phyloP scores from a whole-genome alignment of 2,329 filamentous ascomycete species.

The Corynespora cassiicola region DNA sequence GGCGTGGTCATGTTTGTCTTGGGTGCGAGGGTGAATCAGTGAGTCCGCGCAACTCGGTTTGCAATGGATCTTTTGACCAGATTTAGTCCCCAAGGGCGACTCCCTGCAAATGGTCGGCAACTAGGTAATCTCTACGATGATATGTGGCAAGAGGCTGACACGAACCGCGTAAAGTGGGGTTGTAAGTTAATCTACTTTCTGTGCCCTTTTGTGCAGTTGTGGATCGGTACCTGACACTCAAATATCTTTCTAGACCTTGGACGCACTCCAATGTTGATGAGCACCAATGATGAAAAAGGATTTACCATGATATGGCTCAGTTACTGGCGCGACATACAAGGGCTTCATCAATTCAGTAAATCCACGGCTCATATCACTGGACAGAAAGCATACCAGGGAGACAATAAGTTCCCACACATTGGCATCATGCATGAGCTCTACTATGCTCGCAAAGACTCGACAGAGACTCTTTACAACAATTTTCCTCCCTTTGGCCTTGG shows the following conservation, averaged over 20 bases:
- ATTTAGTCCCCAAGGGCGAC: constrained; percentile 4
- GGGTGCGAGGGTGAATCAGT: constrained; percentile 5
- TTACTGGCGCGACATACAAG: constrained; percentile 4
- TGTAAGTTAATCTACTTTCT: background rate
- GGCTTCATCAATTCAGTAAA: constrained; percentile 2
- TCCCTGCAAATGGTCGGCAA: background rate
- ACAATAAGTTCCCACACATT: constrained; percentile 8
- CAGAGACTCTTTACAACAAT: constrained; percentile 8
- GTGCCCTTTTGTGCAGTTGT: background rate
- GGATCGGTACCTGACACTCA: too few relatives aligned
- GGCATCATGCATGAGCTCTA: constrained; percentile 19
- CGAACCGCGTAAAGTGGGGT: constrained; percentile 1
- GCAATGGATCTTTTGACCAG: background rate
- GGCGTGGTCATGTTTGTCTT: constrained; percentile 7
- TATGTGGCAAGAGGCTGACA: constrained; percentile 9
- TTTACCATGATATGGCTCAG: constrained; percentile 2
- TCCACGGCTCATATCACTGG: background rate
- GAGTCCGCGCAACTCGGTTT: background rate
- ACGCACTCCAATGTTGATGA: background rate
- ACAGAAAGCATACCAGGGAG: background rate
- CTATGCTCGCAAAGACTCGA: constrained; percentile 3
- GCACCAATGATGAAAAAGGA: background rate
- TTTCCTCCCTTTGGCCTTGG: constrained; percentile 5
- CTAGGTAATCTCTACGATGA: constrained; percentile 2
- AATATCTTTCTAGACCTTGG: constrained; percentile 2